phyloP scores from a whole-genome alignment of 352 stramenopile species.

The Pythium rhizo-oryzae region DNA sequence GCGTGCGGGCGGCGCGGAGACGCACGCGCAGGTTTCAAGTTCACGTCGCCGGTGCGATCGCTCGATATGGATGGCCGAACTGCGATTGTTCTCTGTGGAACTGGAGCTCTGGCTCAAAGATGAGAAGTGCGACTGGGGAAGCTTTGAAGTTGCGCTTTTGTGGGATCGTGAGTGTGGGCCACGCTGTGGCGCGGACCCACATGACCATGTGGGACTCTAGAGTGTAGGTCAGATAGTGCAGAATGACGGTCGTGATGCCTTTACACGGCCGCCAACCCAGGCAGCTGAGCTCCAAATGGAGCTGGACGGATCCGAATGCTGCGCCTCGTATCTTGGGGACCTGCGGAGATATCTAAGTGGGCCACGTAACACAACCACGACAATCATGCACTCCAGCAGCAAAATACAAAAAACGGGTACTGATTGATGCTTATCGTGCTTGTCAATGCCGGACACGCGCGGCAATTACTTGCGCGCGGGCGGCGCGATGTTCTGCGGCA shows the following conservation, averaged over 20 bases:
- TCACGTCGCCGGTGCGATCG: background rate
- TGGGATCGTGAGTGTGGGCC: constrained; percentile 22
- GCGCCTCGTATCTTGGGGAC: background rate
- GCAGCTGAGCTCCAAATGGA: background rate
- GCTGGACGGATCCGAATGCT: background rate
- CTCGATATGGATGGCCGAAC: background rate
- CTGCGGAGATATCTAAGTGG: background rate
- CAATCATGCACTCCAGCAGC: background rate
- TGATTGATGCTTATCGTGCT: constrained; percentile 16
- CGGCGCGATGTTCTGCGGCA: constrained; percentile 85
- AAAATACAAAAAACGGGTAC: constrained; percentile 21
- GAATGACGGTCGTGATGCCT: constrained; percentile 9
- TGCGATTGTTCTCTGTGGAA: constrained; percentile 25
- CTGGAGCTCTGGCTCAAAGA: background rate
- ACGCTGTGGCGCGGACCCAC: constrained; percentile 27
- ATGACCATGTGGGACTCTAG: constrained; percentile 12
- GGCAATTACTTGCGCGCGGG: constrained; percentile 71
- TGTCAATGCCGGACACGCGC: too few species aligned
- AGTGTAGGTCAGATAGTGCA: constrained; percentile 14
- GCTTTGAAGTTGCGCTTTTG: constrained; percentile 30
- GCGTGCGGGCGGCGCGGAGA: too few species aligned
- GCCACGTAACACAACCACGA: background rate
- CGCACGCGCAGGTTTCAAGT: background rate
- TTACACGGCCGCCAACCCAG: background rate
- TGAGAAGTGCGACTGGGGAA: background rate